These are phyloP conservation scores for Gaillardinia entomophila DNA, from an alignment of 805 yeast genomes.

Conservation along the genomic window DNA sequence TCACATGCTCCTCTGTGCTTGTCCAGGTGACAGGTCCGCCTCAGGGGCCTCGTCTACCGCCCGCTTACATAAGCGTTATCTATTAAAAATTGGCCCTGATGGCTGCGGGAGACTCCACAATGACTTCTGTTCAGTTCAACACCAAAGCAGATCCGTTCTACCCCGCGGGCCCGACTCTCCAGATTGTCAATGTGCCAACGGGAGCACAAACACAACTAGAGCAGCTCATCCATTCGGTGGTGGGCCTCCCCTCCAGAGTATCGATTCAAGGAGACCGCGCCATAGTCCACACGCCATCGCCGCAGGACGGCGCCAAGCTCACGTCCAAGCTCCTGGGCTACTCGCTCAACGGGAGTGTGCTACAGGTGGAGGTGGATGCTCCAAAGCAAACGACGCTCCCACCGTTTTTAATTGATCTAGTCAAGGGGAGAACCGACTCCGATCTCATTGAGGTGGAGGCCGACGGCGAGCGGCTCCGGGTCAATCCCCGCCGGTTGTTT, in stretches of 20 bases:
- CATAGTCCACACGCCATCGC: background rate
- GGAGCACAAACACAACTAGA: background rate
- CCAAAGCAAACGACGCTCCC: background rate
- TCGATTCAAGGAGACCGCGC: background rate
- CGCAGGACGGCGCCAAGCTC: background rate
- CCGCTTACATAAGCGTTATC: background rate
- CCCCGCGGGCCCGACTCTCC: background rate
- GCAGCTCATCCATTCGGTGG: background rate
- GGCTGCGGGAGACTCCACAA: background rate
- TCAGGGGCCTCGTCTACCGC: too few relatives aligned
- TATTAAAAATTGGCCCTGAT: background rate
- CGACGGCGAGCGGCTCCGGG: constrained; percentile 24
- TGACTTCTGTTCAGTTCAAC: background rate
- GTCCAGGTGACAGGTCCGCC: too few relatives aligned
- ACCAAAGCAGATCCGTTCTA: background rate
- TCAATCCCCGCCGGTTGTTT: constrained; percentile 42
- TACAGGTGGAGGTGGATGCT: background rate
- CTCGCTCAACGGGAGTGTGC: background rate
- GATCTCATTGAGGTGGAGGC: constrained; percentile 14
- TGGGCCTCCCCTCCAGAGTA: background rate
- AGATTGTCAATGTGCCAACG: background rate
- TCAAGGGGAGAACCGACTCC: background rate
- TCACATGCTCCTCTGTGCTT: too few relatives aligned
- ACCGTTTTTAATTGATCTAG: background rate
- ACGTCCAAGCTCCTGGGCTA: background rate